Evolutionary conservation across 2,329 filamentous ascomycete genomes (phyloP), one percentile per base, ranked within the genome.

Genomic region (Cytospora paraplurivora): DNA sequence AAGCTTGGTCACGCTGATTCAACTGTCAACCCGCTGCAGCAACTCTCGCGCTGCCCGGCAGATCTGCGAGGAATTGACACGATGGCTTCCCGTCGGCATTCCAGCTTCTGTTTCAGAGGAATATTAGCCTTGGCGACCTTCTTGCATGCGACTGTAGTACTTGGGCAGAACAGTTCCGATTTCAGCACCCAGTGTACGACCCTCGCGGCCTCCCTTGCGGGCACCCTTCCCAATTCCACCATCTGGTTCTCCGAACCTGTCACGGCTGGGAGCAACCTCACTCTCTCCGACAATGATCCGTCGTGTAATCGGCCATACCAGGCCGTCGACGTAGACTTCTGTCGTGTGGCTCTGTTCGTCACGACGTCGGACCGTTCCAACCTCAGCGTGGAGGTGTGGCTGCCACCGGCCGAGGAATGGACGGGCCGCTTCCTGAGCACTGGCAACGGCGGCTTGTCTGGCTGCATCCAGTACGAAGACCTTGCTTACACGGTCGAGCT

Each of bases 371-470:
- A 75, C 27, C 74, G 72, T 35, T 81, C 79, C 33, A 76, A 78
- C 44, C 77, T 83, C 37, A 76, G 72, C 5, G 70, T 80, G 21
- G 81, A 83, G 66, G 71, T 78, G 1, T 82, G 80, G 80, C 69
- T 82, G 19, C 81, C 81, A 0, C 34, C 57, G 3, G 33, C 33
- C 7, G 72, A 73, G 7, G 69, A 76, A 12, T 83, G 81, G 72
- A 77, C 74, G 1, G 79, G 75, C 0, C 76, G 78, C 3, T 81
- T 81, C 53, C 56, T 83, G 50, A 78, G 76, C 27, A 81, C 79
- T 0, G 81, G 81, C 0, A 83, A 83, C 57, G 79, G 80, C 0
- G 81, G 81, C 2, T 69, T 81, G 13, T 76, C 76, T 44, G 79
- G 80, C 13, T 82, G 81, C 66, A 76, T 78, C 34, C 76, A 78